These are phyloP conservation scores for Chlorella sp. DNA, from an alignment of 139 green algal genomes.

Conservation along the genomic window DNA sequence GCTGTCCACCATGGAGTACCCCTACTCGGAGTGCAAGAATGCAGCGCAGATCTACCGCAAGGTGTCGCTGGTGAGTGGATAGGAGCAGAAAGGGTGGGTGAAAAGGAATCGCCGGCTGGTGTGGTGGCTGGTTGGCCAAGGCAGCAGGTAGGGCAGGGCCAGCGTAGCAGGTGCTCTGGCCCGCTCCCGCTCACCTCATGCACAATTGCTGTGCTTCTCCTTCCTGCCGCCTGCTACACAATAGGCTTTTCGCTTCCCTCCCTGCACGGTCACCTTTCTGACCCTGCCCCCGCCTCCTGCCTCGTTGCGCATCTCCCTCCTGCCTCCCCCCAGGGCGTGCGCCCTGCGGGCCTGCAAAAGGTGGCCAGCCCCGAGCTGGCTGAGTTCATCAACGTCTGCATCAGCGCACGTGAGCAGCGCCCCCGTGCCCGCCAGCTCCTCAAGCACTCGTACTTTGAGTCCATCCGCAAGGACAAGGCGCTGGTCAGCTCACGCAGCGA, in stretches of 20 bases:
- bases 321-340: slow-evolving; percentile 74
- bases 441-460: slow-evolving; percentile 92
- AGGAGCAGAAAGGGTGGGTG: background rate
- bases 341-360: slow-evolving; percentile 81
- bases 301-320: too few species aligned
- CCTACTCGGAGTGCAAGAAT: slow-evolving; percentile 98
- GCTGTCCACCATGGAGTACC: slow-evolving; percentile 97
- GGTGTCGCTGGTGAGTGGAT: slow-evolving; percentile 79
- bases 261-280: background rate
- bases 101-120: too few species aligned
- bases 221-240: background rate
- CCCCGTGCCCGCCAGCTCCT: slow-evolving; percentile 89
- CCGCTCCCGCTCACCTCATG: background rate
- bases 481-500: slow-evolving; percentile 22
- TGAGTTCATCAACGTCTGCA: slow-evolving; percentile 93
- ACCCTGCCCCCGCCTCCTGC: background rate
- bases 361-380: slow-evolving; percentile 81
- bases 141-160: background rate
- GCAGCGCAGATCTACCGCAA: slow-evolving; percentile 99
- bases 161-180: background rate
- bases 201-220: background rate
- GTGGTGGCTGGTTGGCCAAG: too few species aligned
- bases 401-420: slow-evolving; percentile 70
- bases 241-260: background rate
- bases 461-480: slow-evolving; percentile 57